phyloP scores from a whole-genome alignment of 2,329 filamentous ascomycete genomes.

The Tolypocladium inflatum region DNA sequence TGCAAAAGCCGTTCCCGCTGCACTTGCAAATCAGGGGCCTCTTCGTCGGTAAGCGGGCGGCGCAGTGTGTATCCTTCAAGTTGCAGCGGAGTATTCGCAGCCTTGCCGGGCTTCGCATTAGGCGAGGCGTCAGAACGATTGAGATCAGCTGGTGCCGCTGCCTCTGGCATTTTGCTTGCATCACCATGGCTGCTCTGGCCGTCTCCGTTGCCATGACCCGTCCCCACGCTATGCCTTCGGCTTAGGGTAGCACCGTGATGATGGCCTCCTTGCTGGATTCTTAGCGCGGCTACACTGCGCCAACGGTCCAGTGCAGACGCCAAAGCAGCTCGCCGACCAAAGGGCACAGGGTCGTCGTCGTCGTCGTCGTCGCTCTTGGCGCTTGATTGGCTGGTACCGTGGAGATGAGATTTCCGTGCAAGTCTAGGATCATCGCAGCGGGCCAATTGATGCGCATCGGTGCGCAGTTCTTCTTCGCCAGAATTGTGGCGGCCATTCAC shows the following conservation, averaged over 20 bases:
- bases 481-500: too few relatives aligned
- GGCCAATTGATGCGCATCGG: not conserved
- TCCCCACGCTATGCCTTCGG: not conserved
- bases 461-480: not conserved
- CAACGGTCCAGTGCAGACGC: slow-evolving; percentile 10
- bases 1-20: slow-evolving; percentile 19
- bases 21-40: not conserved
- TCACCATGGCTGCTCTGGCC: not conserved
- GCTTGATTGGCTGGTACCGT: not conserved
- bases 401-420: not conserved
- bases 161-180: not conserved
- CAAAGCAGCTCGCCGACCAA: slow-evolving; percentile 4
- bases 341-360: not conserved
- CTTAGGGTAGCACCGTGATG: not conserved
- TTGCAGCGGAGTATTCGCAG: not conserved
- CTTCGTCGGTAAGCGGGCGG: not conserved
- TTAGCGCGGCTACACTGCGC: slow-evolving; percentile 4
- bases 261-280: not conserved
- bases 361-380: not conserved
- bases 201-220: not conserved
- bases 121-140: not conserved
- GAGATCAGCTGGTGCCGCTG: not conserved
- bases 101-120: not conserved
- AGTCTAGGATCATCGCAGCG: not conserved
- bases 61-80: not conserved